phyloP scores from a whole-genome alignment of 2,329 filamentous ascomycete genomes.

The Westerdykella sp. region DNA sequence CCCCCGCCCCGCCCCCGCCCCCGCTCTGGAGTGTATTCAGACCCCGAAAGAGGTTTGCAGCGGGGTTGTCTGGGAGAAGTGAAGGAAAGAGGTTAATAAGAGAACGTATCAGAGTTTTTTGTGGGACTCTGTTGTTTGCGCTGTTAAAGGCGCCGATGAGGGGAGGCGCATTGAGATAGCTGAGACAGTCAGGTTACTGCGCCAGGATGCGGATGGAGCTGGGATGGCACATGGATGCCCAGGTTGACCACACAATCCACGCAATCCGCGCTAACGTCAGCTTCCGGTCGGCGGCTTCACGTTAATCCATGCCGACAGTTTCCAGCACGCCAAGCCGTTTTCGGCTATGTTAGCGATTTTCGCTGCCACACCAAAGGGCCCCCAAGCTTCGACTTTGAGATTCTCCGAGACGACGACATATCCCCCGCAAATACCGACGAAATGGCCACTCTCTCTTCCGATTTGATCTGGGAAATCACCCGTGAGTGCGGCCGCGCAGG shows the following conservation, averaged over 20 bases:
- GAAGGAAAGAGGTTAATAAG: neutral
- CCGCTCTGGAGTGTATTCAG: neutral
- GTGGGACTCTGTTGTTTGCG: too few species aligned
- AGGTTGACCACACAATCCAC: neutral
- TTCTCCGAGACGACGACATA: slow-evolving; percentile 16
- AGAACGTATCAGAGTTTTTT: neutral
- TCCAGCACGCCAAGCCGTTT: slow-evolving; percentile 17
- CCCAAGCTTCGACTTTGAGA: neutral
- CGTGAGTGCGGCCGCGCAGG: slow-evolving; percentile 58
- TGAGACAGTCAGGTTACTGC: too few species aligned
- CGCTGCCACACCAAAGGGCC: slow-evolving; percentile 2
- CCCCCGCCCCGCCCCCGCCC: too few species aligned
- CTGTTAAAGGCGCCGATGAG: too few species aligned
- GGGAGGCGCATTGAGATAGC: too few species aligned
- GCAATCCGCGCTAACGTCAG: neutral
- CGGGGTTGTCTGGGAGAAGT: slow-evolving; percentile 1
- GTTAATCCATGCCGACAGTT: slow-evolving; percentile 16
- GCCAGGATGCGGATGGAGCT: too few species aligned
- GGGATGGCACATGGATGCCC: too few species aligned
- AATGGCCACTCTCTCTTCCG: slow-evolving; percentile 68
- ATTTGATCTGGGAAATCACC: slow-evolving; percentile 91
- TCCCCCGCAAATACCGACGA: slow-evolving; percentile 22
- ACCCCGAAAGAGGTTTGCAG: neutral
- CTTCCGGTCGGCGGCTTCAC: slow-evolving; percentile 4
- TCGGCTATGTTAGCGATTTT: slow-evolving; percentile 23